phyloP scores from a whole-genome alignment of 1,284 basidiomycete genomes.

The Malassezia caprae region DNA sequence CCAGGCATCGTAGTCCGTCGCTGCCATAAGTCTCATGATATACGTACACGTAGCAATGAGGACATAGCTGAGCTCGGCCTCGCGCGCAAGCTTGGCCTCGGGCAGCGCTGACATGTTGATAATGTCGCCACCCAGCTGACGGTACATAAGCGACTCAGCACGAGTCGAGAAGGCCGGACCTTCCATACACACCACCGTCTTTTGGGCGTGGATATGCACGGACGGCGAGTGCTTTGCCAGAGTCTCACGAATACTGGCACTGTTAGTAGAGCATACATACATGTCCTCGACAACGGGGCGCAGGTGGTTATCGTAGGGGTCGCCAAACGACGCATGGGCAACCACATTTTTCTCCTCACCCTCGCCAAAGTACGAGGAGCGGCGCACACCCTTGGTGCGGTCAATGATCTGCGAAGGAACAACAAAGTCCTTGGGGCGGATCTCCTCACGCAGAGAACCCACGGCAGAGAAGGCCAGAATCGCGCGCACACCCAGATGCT shows the following conservation, averaged over 20 bases:
- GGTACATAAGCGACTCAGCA: conserved; percentile 89
- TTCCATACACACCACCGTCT: conserved; percentile 91
- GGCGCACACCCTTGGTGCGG: conserved; percentile 81
- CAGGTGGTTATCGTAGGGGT: conserved; percentile 50
- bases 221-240: conserved; percentile 17
- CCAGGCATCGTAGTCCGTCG: conserved; percentile 50
- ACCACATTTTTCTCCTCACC: conserved; percentile 60
- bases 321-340: conserved; percentile 86
- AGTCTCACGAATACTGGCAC: conserved; percentile 20
- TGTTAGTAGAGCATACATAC: conserved; percentile 1
- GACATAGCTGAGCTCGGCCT: conserved; percentile 66
- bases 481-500: conserved; percentile 75
- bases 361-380: conserved; percentile 73
- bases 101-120: conserved; percentile 77
- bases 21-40: conserved; percentile 20
- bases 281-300: conserved; percentile 30
- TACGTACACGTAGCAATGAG: conserved; percentile 46
- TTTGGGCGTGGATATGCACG: conserved; percentile 57
- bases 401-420: conserved; percentile 91
- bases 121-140: conserved; percentile 64
- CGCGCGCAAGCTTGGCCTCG: conserved; percentile 87
- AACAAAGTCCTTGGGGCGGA: conserved; percentile 64
- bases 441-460: conserved; percentile 88
- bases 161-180: conserved; percentile 85
- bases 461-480: conserved; percentile 92